Evolutionary conservation across 192 early-diverging fungal species (phyloP).

Genomic region (Entomortierella lignicola): DNA sequence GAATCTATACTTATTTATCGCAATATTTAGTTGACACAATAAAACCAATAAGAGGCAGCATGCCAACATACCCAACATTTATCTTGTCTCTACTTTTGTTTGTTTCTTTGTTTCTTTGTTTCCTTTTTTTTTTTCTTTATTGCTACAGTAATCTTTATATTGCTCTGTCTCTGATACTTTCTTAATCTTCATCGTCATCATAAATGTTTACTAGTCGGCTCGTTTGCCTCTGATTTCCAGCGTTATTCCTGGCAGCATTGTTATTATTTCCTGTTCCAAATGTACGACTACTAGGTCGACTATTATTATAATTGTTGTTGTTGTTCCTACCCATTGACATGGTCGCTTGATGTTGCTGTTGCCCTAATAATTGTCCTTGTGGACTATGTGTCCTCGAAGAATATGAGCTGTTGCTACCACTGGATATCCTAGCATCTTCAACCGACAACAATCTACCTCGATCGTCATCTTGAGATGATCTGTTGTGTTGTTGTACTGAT

Average conservation of each 20-base stretch:
- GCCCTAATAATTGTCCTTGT: conserved; percentile 10
- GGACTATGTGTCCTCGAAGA: conserved; percentile 32
- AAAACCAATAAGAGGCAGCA: background rate
- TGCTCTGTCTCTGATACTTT: too few species aligned
- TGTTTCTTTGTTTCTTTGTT: too few species aligned
- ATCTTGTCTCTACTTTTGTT: too few species aligned
- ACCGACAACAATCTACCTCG: conserved; percentile 28
- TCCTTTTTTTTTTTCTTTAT: too few species aligned
- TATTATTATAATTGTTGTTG: too few species aligned
- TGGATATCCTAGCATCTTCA: conserved; percentile 5
- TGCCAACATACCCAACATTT: background rate
- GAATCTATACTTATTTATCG: too few species aligned
- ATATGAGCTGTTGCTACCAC: conserved; percentile 3
- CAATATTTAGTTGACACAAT: background rate
- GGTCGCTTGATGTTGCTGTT: background rate
- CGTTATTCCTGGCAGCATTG: background rate
- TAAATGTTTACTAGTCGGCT: background rate
- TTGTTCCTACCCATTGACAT: conserved; percentile 9
- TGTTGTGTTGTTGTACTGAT: conserved; percentile 30
- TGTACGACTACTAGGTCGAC: conserved; percentile 32
- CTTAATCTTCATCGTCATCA: too few species aligned
- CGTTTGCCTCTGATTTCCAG: background rate
- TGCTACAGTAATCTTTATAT: too few species aligned
- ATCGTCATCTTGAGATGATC: conserved; percentile 12
- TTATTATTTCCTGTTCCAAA: conserved; percentile 18